Conservation (phyloP, 176 grass and related monocot genomes). For the Leersia perrieri region DNA sequence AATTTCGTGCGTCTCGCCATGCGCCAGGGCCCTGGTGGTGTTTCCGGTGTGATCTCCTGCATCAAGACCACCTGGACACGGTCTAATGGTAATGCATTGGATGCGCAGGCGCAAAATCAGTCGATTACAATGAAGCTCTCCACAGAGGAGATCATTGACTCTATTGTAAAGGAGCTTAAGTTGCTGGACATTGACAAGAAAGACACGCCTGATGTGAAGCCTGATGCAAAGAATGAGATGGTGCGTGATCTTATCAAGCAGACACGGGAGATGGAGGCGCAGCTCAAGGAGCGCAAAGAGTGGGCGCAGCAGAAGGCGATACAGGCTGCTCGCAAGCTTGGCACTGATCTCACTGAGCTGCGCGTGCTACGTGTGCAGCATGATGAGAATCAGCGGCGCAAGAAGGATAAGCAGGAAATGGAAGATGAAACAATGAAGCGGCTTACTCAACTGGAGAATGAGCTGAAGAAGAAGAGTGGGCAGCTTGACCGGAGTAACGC, state of each 20-base stretch:
- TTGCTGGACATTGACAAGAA: conserved; percentile 63
- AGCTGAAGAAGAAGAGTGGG: conserved; percentile 83
- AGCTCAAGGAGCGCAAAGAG: conserved; percentile 86
- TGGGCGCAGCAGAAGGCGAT: conserved; percentile 90
- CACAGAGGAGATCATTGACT: conserved; percentile 56
- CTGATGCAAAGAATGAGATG: conserved; percentile 62
- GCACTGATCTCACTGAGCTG: conserved; percentile 78
- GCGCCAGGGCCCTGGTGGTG: neutral
- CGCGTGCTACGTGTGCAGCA: conserved; percentile 73
- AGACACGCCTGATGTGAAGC: conserved; percentile 29
- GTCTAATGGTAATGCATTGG: neutral
- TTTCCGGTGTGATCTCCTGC: conserved; percentile 26
- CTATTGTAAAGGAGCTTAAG: conserved; percentile 46
- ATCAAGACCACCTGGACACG: conserved; percentile 33
- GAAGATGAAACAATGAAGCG: conserved; percentile 76
- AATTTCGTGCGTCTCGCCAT: conserved; percentile 42
- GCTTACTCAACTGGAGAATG: conserved; percentile 71
- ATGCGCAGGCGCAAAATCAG: conserved; percentile 31
- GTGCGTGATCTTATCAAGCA: conserved; percentile 63
- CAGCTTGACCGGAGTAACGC: conserved; percentile 84
- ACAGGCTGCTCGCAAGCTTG: conserved; percentile 89
- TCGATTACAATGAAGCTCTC: conserved; percentile 41
- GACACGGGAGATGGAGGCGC: conserved; percentile 70
- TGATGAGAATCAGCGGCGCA: conserved; percentile 70
- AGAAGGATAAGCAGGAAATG: conserved; percentile 65